Conservation (phyloP, 2,329 filamentous ascomycete genomes). For the Aspergillus jensenii region DNA sequence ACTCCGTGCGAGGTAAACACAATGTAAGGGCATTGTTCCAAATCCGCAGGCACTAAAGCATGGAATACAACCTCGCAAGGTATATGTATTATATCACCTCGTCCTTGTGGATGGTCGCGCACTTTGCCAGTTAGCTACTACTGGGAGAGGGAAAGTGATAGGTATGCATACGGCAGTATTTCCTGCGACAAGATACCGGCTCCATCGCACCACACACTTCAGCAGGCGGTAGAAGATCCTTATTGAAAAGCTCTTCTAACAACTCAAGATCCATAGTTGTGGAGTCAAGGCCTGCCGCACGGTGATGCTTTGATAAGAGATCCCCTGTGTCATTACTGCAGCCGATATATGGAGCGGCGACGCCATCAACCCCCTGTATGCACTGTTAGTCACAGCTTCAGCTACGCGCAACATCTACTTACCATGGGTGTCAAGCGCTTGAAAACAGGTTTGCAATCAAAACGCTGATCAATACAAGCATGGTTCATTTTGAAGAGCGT, state of each 20-base stretch:
- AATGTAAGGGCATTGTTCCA: conserved; percentile 7
- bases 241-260: conserved; percentile 12
- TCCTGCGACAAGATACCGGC: background rate
- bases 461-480: conserved; percentile 7
- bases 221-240: background rate
- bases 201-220: conserved; percentile 11
- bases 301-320: conserved; percentile 5
- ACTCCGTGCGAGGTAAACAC: conserved; percentile 14
- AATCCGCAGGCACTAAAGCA: conserved; percentile 12
- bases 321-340: conserved; percentile 1
- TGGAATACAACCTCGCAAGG: conserved; percentile 10
- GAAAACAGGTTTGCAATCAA: conserved; percentile 12
- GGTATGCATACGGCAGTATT: background rate
- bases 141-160: background rate
- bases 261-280: conserved; percentile 3
- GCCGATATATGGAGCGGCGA: conserved; percentile 4
- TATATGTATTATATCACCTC: conserved; percentile 2
- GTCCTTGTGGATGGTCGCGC: conserved; percentile 11
- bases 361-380: conserved; percentile 1
- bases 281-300: background rate
- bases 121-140: conserved; percentile 2
- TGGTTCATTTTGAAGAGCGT: background rate
- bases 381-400: background rate
- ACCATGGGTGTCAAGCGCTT: conserved; percentile 1
- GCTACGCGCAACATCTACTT: background rate